Base-by-base conservation (phyloP, 192 early-diverging fungal genomes). In the Hyaloraphidium curvatum region DNA sequence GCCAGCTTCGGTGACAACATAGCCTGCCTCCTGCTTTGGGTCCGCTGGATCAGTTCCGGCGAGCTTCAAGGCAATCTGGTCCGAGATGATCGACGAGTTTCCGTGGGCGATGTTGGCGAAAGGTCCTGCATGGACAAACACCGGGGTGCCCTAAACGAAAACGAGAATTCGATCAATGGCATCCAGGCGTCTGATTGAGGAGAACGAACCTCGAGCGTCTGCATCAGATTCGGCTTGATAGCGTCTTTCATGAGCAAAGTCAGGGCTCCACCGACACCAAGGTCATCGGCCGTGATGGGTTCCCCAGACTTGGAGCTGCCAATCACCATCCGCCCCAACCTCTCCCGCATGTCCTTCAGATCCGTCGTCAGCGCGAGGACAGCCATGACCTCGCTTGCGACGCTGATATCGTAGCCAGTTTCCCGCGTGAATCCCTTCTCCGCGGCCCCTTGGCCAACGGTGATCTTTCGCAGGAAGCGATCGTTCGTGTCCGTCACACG, bases 71-170 rank as follows among this genome's bases (percentile, higher is more conserved):
- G 91, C 94, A 67, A 98, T 90, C 39, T 72, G 73, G 68, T 98
- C 94, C n/a, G 94, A 87, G 26, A 98, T 67, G 30, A 98, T 83
- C 1, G 89, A 93, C 28, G 81, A 87, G 69, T 98, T 98, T 31
- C 94, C 94, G 57, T 93, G 89, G 0, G 94, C 94, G 72, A 98
- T 98, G 71, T 98, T 98, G 66, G 94, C 94, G 62, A 98, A 98
- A 1, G 94, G 94, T 9, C 94, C 94, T 16, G 94, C 94, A 56
- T 98, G 94, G 3, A 98, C 91, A 71, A 98, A 83, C 26, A 96
- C 88, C 1, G 94, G 94, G 5, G 91, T 96, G 23, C 94, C 94
- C 53, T 63, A 31, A 19, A 16, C 43, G 27, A 37, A 37, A n/a
- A 37, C 33, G 33, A 11, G 33, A n/a, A n/a, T 37, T 11, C 7